A percentile compares a stretch with the other conserved stretches of the same genome.
These are phyloP conservation scores for Pouteria campechiana DNA, from an alignment of 179 eudicot genomes.

Conservation along the genomic window DNA sequence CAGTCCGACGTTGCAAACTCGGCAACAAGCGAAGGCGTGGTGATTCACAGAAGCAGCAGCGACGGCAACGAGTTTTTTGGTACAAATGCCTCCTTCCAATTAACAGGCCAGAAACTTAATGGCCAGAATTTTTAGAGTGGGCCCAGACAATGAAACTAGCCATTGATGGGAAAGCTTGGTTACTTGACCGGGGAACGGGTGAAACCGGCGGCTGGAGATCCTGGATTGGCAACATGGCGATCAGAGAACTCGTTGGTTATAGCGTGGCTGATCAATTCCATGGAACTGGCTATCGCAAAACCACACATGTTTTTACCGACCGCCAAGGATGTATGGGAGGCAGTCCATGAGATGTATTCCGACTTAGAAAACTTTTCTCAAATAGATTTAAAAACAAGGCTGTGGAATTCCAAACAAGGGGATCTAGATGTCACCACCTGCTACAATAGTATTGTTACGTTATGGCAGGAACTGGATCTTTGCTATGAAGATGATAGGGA, in stretches of 20 bases:
- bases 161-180: too few species aligned
- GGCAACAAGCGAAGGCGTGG: too few species aligned
- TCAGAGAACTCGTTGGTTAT: not conserved
- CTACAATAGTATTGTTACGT: not conserved
- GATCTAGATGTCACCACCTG: not conserved
- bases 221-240: not conserved
- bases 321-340: conserved; percentile 1
- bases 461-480: not conserved
- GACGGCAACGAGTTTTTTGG: too few species aligned
- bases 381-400: not conserved
- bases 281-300: not conserved
- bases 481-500: not conserved
- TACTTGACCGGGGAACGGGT: not conserved
- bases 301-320: not conserved
- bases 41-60: too few species aligned
- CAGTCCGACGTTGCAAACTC: too few species aligned
- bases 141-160: too few species aligned
- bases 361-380: not conserved
- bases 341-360: not conserved
- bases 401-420: not conserved
- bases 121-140: too few species aligned
- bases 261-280: conserved; percentile 2
- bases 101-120: too few species aligned
- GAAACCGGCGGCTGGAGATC: not conserved
- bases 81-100: too few species aligned